Evolutionary conservation across 306 rosid genomes (phyloP).

Genomic region (Quercus glauca): DNA sequence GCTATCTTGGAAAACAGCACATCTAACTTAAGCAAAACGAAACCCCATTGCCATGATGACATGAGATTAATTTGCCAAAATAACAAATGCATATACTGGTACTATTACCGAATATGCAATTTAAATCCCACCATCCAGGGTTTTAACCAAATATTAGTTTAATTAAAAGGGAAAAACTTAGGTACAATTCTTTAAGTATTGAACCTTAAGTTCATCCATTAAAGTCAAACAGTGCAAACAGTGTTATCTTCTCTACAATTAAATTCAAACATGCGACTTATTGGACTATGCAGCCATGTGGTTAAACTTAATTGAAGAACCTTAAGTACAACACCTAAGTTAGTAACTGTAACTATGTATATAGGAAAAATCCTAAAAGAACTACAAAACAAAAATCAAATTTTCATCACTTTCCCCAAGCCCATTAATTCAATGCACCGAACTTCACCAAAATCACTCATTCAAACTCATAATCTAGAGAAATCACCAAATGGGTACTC

Average conservation of each 20-base stretch:
- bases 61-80: background rate
- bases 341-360: too few relatives aligned
- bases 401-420: background rate
- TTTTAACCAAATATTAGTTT: background rate
- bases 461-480: slow-evolving; percentile 8
- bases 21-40: background rate
- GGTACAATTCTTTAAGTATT: too few relatives aligned
- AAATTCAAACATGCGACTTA: too few relatives aligned
- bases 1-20: background rate
- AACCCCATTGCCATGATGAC: background rate
- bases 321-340: background rate
- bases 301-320: too few relatives aligned
- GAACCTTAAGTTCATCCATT: too few relatives aligned
- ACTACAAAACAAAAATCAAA: background rate
- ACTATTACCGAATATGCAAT: background rate
- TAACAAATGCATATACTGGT: background rate
- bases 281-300: too few relatives aligned
- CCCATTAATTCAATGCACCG: background rate
- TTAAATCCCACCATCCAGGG: background rate
- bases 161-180: too few relatives aligned
- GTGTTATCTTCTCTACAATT: too few relatives aligned
- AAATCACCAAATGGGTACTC: slow-evolving; percentile 5
- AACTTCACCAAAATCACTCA: slow-evolving; percentile 13
- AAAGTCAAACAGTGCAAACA: too few relatives aligned
- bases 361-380: background rate